These are phyloP conservation scores for Diplodia seriata DNA, from an alignment of 2,329 filamentous ascomycete genomes.

Conservation along the genomic window DNA sequence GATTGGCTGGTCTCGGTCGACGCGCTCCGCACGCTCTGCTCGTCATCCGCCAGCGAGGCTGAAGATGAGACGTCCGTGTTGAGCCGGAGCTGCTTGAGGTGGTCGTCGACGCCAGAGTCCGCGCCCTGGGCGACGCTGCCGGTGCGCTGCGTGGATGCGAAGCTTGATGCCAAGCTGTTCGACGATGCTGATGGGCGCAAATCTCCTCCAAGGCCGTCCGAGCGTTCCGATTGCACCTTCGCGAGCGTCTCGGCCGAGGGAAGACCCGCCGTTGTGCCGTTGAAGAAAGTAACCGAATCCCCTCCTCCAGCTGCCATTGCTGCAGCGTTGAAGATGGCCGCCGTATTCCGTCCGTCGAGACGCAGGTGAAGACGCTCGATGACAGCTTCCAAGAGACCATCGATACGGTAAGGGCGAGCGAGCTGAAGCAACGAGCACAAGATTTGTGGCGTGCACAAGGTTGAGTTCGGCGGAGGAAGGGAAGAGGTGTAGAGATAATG, in stretches of 20 bases:
- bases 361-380: constrained; percentile 89
- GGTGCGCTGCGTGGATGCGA: constrained; percentile 41
- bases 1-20: constrained; percentile 38
- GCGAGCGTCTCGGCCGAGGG: constrained; percentile 22
- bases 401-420: constrained; percentile 88
- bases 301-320: constrained; percentile 97
- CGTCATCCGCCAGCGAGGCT: constrained; percentile 38
- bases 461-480: constrained; percentile 75
- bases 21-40: constrained; percentile 42
- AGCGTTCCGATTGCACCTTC: constrained; percentile 25
- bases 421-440: constrained; percentile 94
- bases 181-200: constrained; percentile 22
- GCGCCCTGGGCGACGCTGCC: constrained; percentile 47
- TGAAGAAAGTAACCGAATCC: constrained; percentile 74
- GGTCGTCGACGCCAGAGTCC: constrained; percentile 39
- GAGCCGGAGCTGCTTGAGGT: constrained; percentile 54
- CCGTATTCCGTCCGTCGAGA: constrained; percentile 91
- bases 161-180: constrained; percentile 23
- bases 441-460: constrained; percentile 90
- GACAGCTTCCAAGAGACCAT: constrained; percentile 89
- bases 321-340: constrained; percentile 96
- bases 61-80: constrained; percentile 55
- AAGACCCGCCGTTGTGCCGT: constrained; percentile 37
- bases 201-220: constrained; percentile 10
- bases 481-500: constrained; percentile 94